phyloP scores from a whole-genome alignment of 148 eudicot genomes.

The Fallopia convolvulus region DNA sequence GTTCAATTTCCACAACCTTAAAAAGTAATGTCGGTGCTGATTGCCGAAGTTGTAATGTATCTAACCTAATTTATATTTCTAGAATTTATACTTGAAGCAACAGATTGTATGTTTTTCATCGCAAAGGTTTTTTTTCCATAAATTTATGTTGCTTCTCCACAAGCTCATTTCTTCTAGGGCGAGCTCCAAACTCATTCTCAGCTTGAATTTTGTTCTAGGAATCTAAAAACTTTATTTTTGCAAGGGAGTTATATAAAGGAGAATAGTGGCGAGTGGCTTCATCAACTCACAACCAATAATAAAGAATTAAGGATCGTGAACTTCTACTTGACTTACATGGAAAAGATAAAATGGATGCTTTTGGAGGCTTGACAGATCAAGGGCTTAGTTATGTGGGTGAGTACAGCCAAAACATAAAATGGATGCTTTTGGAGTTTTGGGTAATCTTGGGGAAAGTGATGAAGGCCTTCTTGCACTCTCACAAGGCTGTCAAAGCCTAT shows the following conservation, averaged over 20 bases:
- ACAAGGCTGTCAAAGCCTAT: slow-evolving; percentile 66
- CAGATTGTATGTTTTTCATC: no score
- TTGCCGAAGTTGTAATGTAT: no score
- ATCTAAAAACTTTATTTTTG: slow-evolving; percentile 46
- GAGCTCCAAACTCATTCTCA: background rate
- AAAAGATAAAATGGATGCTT: no score
- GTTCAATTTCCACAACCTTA: no score
- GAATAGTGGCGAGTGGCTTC: slow-evolving; percentile 69
- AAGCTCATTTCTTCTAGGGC: no score
- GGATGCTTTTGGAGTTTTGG: slow-evolving; percentile 97
- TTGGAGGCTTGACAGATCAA: slow-evolving; percentile 57
- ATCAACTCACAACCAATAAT: slow-evolving; percentile 67
- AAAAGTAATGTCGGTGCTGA: no score
- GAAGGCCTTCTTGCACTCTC: slow-evolving; percentile 66
- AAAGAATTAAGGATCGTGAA: slow-evolving; percentile 62
- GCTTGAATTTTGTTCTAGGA: slow-evolving; percentile 28
- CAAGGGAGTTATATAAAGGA: slow-evolving; percentile 67
- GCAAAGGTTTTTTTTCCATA: no score
- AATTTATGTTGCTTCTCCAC: no score
- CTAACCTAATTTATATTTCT: no score
- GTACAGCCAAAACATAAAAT: slow-evolving; percentile 55
- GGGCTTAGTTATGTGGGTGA: slow-evolving; percentile 68
- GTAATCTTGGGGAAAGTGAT: slow-evolving; percentile 69
- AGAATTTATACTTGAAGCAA: no score
- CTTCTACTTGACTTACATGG: slow-evolving; percentile 73